Base-by-base conservation (phyloP, 805 yeast species). In the Ogataea parapolymorpha region DNA sequence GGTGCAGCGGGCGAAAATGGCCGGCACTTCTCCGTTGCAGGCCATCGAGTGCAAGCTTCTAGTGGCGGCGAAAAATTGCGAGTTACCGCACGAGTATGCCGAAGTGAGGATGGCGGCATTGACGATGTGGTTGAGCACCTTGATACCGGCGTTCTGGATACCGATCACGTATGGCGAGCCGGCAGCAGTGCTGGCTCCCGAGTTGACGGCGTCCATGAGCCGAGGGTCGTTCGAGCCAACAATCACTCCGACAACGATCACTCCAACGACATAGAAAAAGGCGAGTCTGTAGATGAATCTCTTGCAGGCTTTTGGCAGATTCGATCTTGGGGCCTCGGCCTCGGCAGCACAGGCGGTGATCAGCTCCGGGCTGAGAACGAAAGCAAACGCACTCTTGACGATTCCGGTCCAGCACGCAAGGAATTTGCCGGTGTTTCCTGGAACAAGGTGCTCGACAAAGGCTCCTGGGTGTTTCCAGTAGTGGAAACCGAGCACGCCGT, bases 141-240 rank as follows among this genome's bases (percentile, higher is more conserved):
- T 58, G 49, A 87, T 85, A 37, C 76, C 70, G 13, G 87, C 85
- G 50, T 72, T 74, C 54, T 77, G 77, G 55, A 87, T 82, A 40
- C 95, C 95, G 58, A 86, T 81, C 39, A 86, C 91, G 55, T 85
- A 88, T 25, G 96, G 96, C 12, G 95, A 84, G 15, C 91, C 91
- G 33, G 82, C 77, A 5, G 95, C 93, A 48, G 79, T 77, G 11
- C 67, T 51, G 11, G 60, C 46, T 50, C 80, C 82, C 26, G 67
- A 64, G n/a, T 65, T 68, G 51, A 74, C 61, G 13, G 75, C 76
- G 34, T 50, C 51, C 50, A 75, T 62, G 37, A 72, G 63, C 43
- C 67, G 58, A 30, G 56, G 58, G 51, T 72, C 74, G 26, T 59
- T 63, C 14, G 64, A 62, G 32, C 68, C 60, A 37, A 71, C 79